Evolutionary conservation across 768 basidiomycete genomes (phyloP).

Genomic region (Rubroboletus satanas): DNA sequence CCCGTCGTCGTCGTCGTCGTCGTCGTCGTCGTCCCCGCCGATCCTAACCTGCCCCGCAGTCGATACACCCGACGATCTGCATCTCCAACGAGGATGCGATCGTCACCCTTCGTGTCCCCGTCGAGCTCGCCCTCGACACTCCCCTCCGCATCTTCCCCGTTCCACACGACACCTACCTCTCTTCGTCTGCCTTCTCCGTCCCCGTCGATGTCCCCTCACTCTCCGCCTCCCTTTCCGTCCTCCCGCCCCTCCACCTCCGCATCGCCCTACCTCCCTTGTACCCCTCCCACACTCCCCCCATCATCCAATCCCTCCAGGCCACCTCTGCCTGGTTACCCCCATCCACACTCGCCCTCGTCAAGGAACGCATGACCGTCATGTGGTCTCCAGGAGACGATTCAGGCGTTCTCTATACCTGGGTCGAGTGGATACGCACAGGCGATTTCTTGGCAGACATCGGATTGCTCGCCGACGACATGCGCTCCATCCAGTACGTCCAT

Average conservation of each 20-base stretch:
- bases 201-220: background rate
- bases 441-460: conserved; percentile 53
- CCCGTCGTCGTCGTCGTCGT: background rate
- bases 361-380: conserved; percentile 42
- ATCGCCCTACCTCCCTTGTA: conserved; percentile 52
- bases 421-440: conserved; percentile 66
- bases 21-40: background rate
- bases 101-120: conserved; percentile 50
- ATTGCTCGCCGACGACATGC: conserved; percentile 32
- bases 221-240: conserved; percentile 39
- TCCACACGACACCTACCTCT: conserved; percentile 7
- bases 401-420: conserved; percentile 63
- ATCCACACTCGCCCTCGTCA: conserved; percentile 32
- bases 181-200: background rate
- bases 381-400: conserved; percentile 51
- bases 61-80: conserved; percentile 72
- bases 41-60: conserved; percentile 37
- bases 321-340: conserved; percentile 57
- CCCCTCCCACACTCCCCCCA: conserved; percentile 51
- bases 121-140: conserved; percentile 52
- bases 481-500: conserved; percentile 28
- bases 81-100: conserved; percentile 39
- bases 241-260: conserved; percentile 63
- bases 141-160: conserved; percentile 34
- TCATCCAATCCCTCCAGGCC: conserved; percentile 51